Evolutionary conservation across 179 eudicot species (phyloP).

Genomic region (Drosera spatulata): DNA sequence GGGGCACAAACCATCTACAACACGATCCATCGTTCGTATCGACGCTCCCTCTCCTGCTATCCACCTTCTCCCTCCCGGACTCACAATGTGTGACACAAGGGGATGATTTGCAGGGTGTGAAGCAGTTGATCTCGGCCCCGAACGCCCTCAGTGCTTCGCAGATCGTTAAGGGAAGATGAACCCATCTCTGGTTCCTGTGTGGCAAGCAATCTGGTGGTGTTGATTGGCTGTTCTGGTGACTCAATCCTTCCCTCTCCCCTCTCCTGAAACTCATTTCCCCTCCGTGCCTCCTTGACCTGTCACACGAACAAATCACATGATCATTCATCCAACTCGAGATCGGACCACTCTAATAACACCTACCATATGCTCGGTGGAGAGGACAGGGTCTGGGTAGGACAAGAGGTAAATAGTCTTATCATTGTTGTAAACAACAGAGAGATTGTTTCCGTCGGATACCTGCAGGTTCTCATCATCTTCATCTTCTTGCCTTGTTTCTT

Average conservation of each 20-base stretch:
- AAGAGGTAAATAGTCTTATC: too few relatives aligned
- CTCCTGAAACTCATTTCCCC: slow-evolving; percentile 50
- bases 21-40: background rate
- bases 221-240: slow-evolving; percentile 6
- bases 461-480: slow-evolving; percentile 23
- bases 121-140: slow-evolving; percentile 64
- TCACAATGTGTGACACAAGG: slow-evolving; percentile 26
- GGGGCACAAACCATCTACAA: slow-evolving; percentile 55
- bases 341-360: too few relatives aligned
- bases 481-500: slow-evolving; percentile 66
- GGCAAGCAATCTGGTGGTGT: slow-evolving; percentile 17
- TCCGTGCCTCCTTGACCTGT: background rate
- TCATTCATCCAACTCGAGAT: too few relatives aligned
- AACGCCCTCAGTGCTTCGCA: slow-evolving; percentile 59
- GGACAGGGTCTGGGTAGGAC: too few relatives aligned
- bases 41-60: slow-evolving; percentile 2
- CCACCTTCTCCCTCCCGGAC: slow-evolving; percentile 5
- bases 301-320: too few relatives aligned
- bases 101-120: slow-evolving; percentile 56
- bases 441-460: slow-evolving; percentile 13
- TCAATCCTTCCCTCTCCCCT: slow-evolving; percentile 15
- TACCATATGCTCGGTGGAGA: too few relatives aligned
- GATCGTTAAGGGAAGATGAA: slow-evolving; percentile 58
- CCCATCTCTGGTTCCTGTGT: slow-evolving; percentile 68
- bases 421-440: too few relatives aligned